Conservation (phyloP, 495 filamentous ascomycete genomes). For the Penicillium macrosclerotiorum region DNA sequence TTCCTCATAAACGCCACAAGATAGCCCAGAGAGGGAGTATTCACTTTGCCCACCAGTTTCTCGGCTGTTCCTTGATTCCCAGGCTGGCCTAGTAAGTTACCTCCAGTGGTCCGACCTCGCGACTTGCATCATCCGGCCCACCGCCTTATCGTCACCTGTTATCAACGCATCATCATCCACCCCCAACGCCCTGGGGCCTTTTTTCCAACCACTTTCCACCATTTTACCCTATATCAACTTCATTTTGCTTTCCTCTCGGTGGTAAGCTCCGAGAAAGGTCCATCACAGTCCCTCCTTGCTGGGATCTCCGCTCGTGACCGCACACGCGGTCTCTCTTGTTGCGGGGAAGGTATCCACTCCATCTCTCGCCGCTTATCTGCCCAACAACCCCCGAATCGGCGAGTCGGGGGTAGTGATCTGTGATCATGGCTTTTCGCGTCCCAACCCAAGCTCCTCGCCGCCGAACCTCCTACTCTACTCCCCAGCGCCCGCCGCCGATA, state of each 20-base stretch:
- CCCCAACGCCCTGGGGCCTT: background rate
- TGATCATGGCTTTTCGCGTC: conserved; percentile 79
- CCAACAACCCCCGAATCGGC: conserved; percentile 1
- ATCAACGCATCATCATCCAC: conserved; percentile 26
- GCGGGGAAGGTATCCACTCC: conserved; percentile 22
- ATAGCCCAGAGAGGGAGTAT: background rate
- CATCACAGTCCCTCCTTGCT: no score
- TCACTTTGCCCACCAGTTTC: background rate
- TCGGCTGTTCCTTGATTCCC: background rate
- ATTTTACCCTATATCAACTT: background rate
- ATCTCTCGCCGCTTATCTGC: conserved; percentile 11
- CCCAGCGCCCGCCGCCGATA: conserved; percentile 41
- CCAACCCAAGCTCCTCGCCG: conserved; percentile 64
- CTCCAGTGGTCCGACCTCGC: conserved; percentile 18
- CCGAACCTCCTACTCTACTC: conserved; percentile 50
- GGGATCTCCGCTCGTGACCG: conserved; percentile 7
- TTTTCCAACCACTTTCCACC: background rate
- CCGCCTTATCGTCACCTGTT: conserved; percentile 17
- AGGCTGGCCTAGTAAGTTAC: no score
- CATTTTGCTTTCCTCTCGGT: no score
- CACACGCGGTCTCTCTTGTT: conserved; percentile 14
- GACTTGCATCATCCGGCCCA: conserved; percentile 15
- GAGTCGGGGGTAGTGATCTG: background rate
- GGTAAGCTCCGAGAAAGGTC: no score
- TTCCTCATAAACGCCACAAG: no score